Base-by-base conservation (phyloP, 116 monocot genomes). In the Iris pallida region DNA sequence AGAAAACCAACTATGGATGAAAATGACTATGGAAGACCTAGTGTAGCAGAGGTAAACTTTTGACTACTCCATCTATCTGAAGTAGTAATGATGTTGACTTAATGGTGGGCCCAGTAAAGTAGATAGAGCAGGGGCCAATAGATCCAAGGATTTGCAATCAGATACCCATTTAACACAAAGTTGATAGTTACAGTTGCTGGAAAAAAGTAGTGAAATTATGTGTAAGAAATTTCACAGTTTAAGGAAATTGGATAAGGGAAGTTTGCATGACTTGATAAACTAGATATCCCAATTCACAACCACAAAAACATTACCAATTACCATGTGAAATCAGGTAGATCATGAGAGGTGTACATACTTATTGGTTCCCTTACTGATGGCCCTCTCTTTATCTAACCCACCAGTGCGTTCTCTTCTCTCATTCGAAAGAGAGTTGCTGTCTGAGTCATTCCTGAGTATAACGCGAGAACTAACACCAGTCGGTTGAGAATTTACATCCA, bases 361-460 rank as follows among this genome's bases (percentile, higher is more conserved):
- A 19, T 72, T 88, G 73, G 68, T 82, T 76, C 82, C 88, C 74
- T 91, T 95, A 40, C 74, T 6, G 45, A 73, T 53, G 63, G 15
- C 57, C 15, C 85, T 75, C 30, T 90, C 94, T 71, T 94, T 90
- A 18, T 86, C 86, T 49, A 86, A 66, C 61, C 51, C 76, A 69
- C 64, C 41, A 69, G 68, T 64, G 8, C 75, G 78, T 44, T 90
- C 88, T 68, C 80, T 88, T 82, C 95, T 85, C 48, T 95, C 91
- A 78, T 68, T 80, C 42, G 74, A 10, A 67, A 77, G 58, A 75
- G 82, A 59, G n/a, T 45, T 20, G 69, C 49, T 81, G 7, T 88
- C 86, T 47, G 71, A 59, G 15, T 95, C 95, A 74, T 47, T 73
- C 69, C 76, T 86, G 30, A 69, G 61, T 45, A 78, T 40, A 40